phyloP scores from a whole-genome alignment of 1,139 yeast species.

The Saccharomyces pastorianus region DNA sequence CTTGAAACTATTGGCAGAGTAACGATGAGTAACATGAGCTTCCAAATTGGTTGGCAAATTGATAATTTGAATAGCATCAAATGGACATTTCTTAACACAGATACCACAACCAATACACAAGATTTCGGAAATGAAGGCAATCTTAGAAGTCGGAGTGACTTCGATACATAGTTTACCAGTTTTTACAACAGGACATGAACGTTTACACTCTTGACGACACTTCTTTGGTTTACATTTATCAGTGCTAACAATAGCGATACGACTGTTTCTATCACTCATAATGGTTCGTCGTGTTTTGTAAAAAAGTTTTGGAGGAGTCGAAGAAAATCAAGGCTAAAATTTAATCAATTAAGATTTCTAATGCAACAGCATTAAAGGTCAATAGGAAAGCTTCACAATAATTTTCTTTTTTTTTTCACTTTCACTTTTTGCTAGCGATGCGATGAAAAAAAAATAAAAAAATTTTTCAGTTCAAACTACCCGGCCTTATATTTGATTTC shows the following conservation, averaged over 20 bases:
- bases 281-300: neutral
- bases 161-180: slow-evolving; percentile 97
- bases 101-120: slow-evolving; percentile 99
- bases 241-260: slow-evolving; percentile 89
- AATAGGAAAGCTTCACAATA: neutral
- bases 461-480: slow-evolving; percentile 7
- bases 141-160: slow-evolving; percentile 81
- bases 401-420: neutral
- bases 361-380: neutral
- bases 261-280: slow-evolving; percentile 57
- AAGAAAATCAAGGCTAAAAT: no score
- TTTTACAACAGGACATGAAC: slow-evolving; percentile 93
- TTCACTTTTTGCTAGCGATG: neutral
- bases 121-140: slow-evolving; percentile 91
- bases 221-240: slow-evolving; percentile 97
- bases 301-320: neutral
- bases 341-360: neutral
- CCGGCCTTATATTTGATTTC: neutral
- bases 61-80: slow-evolving; percentile 91
- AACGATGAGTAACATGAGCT: slow-evolving; percentile 87
- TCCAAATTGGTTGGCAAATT: slow-evolving; percentile 94
- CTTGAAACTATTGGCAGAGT: slow-evolving; percentile 95
- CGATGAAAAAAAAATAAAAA: slow-evolving; percentile 7
- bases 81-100: slow-evolving; percentile 96
- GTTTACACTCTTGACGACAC: slow-evolving; percentile 96